Evolutionary conservation across 2,329 filamentous ascomycete species (phyloP).

Genomic region (Phyllosticta paracitricarpa): DNA sequence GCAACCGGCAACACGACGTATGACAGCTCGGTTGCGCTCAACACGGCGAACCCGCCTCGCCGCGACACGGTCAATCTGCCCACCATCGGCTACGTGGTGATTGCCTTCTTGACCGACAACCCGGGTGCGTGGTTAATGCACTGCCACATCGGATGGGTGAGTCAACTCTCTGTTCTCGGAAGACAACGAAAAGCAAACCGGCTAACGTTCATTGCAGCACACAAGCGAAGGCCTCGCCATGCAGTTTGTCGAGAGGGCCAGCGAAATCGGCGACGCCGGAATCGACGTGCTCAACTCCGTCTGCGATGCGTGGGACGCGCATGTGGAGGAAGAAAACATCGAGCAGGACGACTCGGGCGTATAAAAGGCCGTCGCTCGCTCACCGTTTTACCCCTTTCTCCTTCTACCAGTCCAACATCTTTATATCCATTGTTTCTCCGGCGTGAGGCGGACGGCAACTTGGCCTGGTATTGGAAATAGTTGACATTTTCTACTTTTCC

Average conservation of each 20-base stretch:
- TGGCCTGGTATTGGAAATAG: background rate
- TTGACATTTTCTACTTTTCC: background rate
- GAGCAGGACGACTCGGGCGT: constrained; percentile 19
- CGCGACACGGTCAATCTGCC: constrained; percentile 24
- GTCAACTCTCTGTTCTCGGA: background rate
- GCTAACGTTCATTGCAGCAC: constrained; percentile 7
- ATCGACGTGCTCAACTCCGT: constrained; percentile 12
- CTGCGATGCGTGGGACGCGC: constrained; percentile 18
- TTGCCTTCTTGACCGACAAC: constrained; percentile 44
- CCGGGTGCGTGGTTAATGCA: constrained; percentile 32
- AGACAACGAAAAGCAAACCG: background rate
- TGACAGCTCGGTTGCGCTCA: constrained; percentile 13
- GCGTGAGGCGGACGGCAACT: background rate
- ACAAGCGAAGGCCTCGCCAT: constrained; percentile 13
- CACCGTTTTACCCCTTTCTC: background rate
- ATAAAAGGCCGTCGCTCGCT: constrained; percentile 1
- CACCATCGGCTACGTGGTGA: constrained; percentile 31
- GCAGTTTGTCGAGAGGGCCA: constrained; percentile 16
- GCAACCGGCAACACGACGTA: constrained; percentile 20
- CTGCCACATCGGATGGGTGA: background rate
- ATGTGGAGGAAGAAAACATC: constrained; percentile 12
- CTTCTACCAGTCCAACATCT: background rate
- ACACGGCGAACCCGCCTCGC: constrained; percentile 22
- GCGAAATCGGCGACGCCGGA: constrained; percentile 17
- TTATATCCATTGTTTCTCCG: background rate